Conservation (phyloP, 2,329 filamentous ascomycete species). For the Metarhizium sp. region DNA sequence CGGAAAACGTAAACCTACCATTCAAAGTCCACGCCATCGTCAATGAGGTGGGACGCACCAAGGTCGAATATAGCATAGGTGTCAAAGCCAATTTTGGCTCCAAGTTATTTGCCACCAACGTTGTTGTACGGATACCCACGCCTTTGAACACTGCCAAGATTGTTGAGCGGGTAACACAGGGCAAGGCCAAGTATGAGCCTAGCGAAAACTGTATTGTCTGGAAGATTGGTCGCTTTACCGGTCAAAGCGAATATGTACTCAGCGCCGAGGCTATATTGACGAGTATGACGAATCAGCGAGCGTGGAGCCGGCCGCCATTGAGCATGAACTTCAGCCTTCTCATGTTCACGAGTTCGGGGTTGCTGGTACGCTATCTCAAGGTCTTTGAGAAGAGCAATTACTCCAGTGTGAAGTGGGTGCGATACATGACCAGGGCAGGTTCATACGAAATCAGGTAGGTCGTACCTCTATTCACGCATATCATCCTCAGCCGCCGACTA, state of each 20-base stretch:
- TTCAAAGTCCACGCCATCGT: constrained; percentile 99
- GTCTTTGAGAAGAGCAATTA: constrained; percentile 99
- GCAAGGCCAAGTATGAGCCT: constrained; percentile 97
- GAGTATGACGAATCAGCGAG: constrained; percentile 96
- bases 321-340: constrained; percentile 87
- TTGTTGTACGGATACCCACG: constrained; percentile 87
- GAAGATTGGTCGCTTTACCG: constrained; percentile 98
- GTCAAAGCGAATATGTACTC: constrained; percentile 93
- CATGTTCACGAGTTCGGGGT: constrained; percentile 95
- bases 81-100: constrained; percentile 94
- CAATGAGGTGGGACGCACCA: constrained; percentile 92
- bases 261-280: constrained; percentile 89
- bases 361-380: constrained; percentile 90
- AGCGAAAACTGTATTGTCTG: constrained; percentile 97
- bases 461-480: not conserved
- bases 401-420: constrained; percentile 96
- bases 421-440: constrained; percentile 96
- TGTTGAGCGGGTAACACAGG: constrained; percentile 85
- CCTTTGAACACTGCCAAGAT: constrained; percentile 94
- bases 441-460: constrained; percentile 89
- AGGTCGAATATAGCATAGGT: constrained; percentile 97
- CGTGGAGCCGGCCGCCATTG: constrained; percentile 88
- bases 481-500: constrained; percentile 4
- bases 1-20: constrained; percentile 95
- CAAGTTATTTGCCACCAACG: constrained; percentile 96